Conservation (phyloP, 768 basidiomycete species). For the Suillus lakei region DNA sequence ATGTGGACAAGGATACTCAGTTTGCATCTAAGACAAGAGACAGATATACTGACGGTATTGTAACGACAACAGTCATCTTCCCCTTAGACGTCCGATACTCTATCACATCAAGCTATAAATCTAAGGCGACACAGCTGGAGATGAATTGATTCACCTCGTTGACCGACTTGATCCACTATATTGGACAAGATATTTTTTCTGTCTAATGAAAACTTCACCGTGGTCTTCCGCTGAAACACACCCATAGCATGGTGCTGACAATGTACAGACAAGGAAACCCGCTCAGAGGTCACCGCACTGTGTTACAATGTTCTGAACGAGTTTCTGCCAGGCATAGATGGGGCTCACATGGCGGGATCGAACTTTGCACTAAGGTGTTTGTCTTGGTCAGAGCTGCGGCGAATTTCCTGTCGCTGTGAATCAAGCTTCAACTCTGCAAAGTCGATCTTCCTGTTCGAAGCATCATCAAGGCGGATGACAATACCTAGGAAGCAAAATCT, state of each 20-base stretch:
- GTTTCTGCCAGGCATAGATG: not conserved
- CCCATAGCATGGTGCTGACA: conserved; percentile 8
- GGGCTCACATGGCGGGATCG: conserved; percentile 4
- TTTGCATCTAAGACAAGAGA: not conserved
- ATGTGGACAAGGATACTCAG: not conserved
- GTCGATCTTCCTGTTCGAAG: conserved; percentile 6
- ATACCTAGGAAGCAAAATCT: not conserved
- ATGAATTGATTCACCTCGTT: conserved; percentile 6
- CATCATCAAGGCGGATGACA: conserved; percentile 1
- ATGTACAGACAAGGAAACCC: conserved; percentile 4
- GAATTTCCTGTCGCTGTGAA: conserved; percentile 1
- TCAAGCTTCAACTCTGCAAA: conserved; percentile 8
- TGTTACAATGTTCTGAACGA: not conserved
- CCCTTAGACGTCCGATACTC: not conserved
- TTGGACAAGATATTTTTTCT: conserved; percentile 1
- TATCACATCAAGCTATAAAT: not conserved
- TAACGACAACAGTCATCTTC: conserved; percentile 7
- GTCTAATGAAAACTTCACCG: conserved; percentile 7
- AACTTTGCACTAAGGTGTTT: conserved; percentile 1
- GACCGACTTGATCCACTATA: not conserved
- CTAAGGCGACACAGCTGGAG: not conserved
- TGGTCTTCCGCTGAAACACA: not conserved
- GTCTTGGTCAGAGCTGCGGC: not conserved
- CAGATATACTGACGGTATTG: not conserved
- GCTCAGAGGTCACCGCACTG: conserved; percentile 7